These are phyloP conservation scores for Pseudoturritis turrita DNA, from an alignment of 345 rosid genomes.

Conservation along the genomic window DNA sequence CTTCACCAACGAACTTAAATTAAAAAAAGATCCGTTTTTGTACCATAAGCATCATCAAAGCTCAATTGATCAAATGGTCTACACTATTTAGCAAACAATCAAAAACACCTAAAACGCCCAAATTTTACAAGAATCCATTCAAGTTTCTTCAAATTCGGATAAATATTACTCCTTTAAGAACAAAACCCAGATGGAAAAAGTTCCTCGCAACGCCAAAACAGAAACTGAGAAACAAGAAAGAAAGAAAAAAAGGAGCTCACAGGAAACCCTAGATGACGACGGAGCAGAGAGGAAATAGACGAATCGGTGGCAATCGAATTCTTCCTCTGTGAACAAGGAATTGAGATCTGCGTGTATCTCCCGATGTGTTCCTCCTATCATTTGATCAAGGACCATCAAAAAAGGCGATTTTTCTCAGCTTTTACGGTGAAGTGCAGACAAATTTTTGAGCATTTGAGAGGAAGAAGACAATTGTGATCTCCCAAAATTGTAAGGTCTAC, in stretches of 20 bases:
- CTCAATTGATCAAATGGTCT: background rate
- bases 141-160: too few relatives aligned
- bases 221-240: background rate
- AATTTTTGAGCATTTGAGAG: background rate
- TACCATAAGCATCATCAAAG: background rate
- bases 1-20: too few relatives aligned
- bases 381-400: background rate
- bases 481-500: background rate
- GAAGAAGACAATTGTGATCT: slow-evolving; percentile 12
- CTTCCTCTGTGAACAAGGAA: background rate
- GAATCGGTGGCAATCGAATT: background rate
- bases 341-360: slow-evolving; percentile 4
- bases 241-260: slow-evolving; percentile 2
- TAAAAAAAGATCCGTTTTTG: background rate
- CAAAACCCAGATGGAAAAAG: background rate
- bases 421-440: slow-evolving; percentile 12
- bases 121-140: slow-evolving; percentile 8
- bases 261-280: slow-evolving; percentile 32
- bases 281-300: background rate
- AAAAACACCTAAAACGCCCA: background rate
- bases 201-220: background rate
- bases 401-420: background rate
- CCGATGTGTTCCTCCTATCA: slow-evolving; percentile 22
- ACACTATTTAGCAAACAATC: background rate
- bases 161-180: too few relatives aligned